Percentiles rank a stretch among this genome's conserved stretches.
phyloP scores from a whole-genome alignment of 352 stramenopile species.

The Phytophthora cajani region DNA sequence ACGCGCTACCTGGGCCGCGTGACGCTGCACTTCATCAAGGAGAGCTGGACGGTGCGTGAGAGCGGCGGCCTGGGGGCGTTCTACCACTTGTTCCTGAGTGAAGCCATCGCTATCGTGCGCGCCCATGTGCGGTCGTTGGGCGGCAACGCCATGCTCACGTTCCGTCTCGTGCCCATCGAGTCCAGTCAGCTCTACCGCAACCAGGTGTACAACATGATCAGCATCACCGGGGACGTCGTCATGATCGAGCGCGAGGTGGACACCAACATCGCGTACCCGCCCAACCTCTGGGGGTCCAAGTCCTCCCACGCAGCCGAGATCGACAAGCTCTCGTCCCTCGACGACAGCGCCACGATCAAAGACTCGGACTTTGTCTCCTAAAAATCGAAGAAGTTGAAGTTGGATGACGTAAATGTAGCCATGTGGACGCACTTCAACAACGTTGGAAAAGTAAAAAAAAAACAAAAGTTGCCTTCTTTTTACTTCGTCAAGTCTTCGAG shows the following conservation, averaged over 20 bases:
- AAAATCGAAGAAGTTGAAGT: conserved; percentile 9
- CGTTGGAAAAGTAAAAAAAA: neutral
- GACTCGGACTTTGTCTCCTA: conserved; percentile 8
- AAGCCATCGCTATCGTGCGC: conserved; percentile 88
- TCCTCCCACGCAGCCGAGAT: conserved; percentile 29
- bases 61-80: conserved; percentile 86
- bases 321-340: conserved; percentile 17
- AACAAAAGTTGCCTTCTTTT: too few relatives aligned
- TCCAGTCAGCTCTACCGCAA: conserved; percentile 90
- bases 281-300: conserved; percentile 42
- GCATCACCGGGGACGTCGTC: conserved; percentile 86
- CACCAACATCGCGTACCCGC: conserved; percentile 36
- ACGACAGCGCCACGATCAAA: conserved; percentile 22
- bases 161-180: conserved; percentile 87
- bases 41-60: conserved; percentile 90
- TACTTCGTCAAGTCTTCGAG: too few relatives aligned
- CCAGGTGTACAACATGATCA: conserved; percentile 94
- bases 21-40: conserved; percentile 91
- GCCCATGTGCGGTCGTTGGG: conserved; percentile 84
- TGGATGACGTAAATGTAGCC: neutral
- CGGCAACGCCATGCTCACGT: conserved; percentile 89
- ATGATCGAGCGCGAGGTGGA: conserved; percentile 76
- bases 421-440: too few relatives aligned
- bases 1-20: conserved; percentile 84
- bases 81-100: conserved; percentile 88